Conservation (phyloP, 2,329 filamentous ascomycete genomes). For the Trichoderma semiorbis region DNA sequence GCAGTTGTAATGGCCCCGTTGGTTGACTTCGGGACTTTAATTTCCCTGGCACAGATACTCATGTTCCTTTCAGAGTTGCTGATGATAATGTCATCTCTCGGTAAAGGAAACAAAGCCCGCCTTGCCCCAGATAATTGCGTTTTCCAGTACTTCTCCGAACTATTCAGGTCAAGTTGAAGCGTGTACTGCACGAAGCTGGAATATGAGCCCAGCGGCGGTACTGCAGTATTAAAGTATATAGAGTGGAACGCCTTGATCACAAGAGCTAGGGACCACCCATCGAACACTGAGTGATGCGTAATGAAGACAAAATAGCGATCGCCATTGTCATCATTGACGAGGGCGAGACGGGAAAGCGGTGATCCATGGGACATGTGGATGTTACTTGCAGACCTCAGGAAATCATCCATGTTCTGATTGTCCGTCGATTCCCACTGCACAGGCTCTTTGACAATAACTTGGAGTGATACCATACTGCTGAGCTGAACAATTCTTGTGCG, state of each 20-base stretch:
- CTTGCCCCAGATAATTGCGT: conserved; percentile 18
- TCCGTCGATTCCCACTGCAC: background rate
- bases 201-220: background rate
- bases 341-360: background rate
- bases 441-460: background rate
- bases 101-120: background rate
- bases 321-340: background rate
- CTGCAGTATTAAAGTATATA: background rate
- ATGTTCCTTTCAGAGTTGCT: background rate
- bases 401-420: background rate
- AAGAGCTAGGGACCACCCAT: conserved; percentile 7
- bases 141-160: conserved; percentile 17
- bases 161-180: background rate
- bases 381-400: background rate
- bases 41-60: background rate
- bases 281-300: conserved; percentile 8
- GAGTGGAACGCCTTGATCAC: background rate
- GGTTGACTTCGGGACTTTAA: background rate
- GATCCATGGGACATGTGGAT: conserved; percentile 4
- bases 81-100: background rate
- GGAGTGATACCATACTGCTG: background rate
- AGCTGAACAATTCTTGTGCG: conserved; percentile 9
- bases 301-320: background rate
- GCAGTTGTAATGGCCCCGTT: conserved; percentile 3
- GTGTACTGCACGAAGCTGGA: conserved; percentile 4